Evolutionary conservation across 2,329 filamentous ascomycete species (phyloP).

Genomic region (Trichophyton simii): DNA sequence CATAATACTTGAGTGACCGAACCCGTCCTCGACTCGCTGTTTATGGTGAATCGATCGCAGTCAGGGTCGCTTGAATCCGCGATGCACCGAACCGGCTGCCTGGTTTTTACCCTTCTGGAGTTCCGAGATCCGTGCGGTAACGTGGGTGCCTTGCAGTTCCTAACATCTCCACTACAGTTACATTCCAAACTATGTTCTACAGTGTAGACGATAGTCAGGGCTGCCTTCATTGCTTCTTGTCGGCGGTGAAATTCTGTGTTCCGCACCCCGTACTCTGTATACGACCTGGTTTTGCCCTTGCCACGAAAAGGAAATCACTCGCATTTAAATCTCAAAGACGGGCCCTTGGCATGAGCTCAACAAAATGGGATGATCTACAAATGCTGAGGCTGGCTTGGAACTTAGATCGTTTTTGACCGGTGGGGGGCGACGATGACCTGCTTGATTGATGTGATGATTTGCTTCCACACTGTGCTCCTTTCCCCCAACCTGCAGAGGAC

Average conservation of each 20-base stretch:
- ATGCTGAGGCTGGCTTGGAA: background rate
- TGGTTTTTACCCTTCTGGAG: background rate
- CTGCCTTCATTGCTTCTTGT: background rate
- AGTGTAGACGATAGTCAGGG: no score
- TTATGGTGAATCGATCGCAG: background rate
- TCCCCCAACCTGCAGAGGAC: background rate
- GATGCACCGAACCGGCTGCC: background rate
- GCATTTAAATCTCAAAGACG: background rate
- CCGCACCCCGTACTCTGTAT: background rate
- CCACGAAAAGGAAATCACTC: background rate
- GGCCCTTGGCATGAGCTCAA: background rate
- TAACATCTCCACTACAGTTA: background rate
- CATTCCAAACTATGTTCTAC: no score
- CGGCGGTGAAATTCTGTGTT: background rate
- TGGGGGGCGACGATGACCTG: background rate
- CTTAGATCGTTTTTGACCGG: background rate
- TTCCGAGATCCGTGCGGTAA: background rate
- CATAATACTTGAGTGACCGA: background rate
- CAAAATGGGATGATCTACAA: background rate
- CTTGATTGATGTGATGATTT: background rate
- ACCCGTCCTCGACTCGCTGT: background rate
- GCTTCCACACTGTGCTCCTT: background rate
- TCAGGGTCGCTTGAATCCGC: background rate
- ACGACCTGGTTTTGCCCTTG: background rate
- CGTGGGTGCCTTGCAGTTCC: background rate